Conservation (phyloP, 2,329 filamentous ascomycete genomes). For the Immersiporthe knoxdaviesiana region DNA sequence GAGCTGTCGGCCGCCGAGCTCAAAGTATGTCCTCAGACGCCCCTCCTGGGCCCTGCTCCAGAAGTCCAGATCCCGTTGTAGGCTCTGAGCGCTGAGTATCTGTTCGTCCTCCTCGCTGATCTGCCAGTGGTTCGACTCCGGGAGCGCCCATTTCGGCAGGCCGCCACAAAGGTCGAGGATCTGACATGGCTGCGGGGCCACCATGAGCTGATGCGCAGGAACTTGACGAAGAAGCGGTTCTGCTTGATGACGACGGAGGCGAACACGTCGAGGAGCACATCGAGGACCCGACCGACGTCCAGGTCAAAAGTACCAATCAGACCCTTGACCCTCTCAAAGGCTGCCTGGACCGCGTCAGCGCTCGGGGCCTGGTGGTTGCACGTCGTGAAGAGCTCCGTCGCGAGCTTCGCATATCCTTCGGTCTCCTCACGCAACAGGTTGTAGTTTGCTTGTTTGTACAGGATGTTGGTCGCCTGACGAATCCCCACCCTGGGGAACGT, state of each 20-base stretch:
- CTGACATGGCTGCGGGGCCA: constrained; percentile 74
- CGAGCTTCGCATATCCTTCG: constrained; percentile 94
- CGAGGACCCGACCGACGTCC: constrained; percentile 90
- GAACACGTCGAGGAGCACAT: constrained; percentile 94
- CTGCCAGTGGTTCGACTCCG: constrained; percentile 66
- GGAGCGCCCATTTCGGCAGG: constrained; percentile 84
- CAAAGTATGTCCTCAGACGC: constrained; percentile 85
- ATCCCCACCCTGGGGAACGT: constrained; percentile 84
- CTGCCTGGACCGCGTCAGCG: constrained; percentile 76
- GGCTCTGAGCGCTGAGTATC: constrained; percentile 58
- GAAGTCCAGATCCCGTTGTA: constrained; percentile 72
- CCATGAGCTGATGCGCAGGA: constrained; percentile 91
- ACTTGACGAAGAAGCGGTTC: constrained; percentile 91
- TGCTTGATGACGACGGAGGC: constrained; percentile 92
- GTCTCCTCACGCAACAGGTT: constrained; percentile 94
- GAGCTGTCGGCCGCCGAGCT: constrained; percentile 75
- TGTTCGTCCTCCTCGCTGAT: constrained; percentile 71
- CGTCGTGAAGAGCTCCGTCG: constrained; percentile 93
- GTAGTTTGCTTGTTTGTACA: constrained; percentile 96
- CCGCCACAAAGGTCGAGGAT: constrained; percentile 59
- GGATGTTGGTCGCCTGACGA: constrained; percentile 85
- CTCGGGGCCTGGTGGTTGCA: constrained; percentile 75
- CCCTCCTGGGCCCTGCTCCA: constrained; percentile 78
- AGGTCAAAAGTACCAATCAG: constrained; percentile 96
- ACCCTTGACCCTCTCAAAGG: constrained; percentile 90